Base-by-base conservation (phyloP, 1,284 basidiomycete species). In the Melanopsichium pennsylvanicum region DNA sequence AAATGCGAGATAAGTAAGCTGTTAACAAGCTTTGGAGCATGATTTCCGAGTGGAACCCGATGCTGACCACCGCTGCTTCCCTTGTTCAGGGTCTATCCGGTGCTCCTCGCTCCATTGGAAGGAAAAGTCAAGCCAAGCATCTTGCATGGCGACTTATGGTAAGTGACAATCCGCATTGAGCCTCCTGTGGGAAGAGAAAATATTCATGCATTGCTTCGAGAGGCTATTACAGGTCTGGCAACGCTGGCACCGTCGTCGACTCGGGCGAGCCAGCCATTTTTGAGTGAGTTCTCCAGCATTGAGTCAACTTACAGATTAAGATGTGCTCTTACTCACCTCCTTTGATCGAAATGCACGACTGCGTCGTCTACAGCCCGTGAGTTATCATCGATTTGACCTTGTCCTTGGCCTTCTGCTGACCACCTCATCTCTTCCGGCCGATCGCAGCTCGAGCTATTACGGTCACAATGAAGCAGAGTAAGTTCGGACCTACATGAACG, bases 391-490 rank as follows among this genome's bases (percentile, higher is more conserved):
- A 16, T 9, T 16, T 16, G n/a, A n/a, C n/a, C n/a, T n/a, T n/a
- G n/a, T n/a, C n/a, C n/a, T n/a, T n/a, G n/a, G n/a, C 27, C 27
- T 13, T 13, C 27, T 13, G 27, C 27, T 29, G 13, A 29, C 27
- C 8, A 29, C 27, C 8, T 29, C 8, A 29, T 29, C 27, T 8
- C 27, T 29, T 8, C 27, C 27, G 13, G 8, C 27, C 27, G n/a
- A 13, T 10, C 25, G n/a, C 40, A 66, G 56, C 9, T 67, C 63
- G 11, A 67, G 63, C 63, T 67, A 67, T 27, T 67, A 67, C 16
- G 63, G 63, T 12, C 63, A 67, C 40, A 67, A 67, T 31, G 63
- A 67, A 51, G 63, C 63, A 19, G 63, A 67, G 62, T 66, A 19
- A 52, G 52, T 51, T 5, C 2, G 11, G 4, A 23, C 2, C 15